Evolutionary conservation across 2,329 filamentous ascomycete species (phyloP), one percentile per base, ranked within the genome.

Genomic region (Mycosphaerella arachidis): DNA sequence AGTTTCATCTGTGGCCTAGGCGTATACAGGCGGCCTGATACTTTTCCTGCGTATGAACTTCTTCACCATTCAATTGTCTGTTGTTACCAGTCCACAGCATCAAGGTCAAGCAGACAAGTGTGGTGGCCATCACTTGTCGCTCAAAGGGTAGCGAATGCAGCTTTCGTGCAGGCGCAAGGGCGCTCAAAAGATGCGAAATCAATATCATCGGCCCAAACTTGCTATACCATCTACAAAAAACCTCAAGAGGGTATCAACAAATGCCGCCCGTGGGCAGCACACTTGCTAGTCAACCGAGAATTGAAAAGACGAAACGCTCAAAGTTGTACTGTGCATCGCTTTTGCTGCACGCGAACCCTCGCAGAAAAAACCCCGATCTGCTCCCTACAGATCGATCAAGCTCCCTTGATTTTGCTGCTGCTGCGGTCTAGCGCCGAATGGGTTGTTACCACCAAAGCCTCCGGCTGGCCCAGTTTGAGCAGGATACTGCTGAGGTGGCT

Each of bases 371-470:
- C 40, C 20, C 37, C 30, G 16, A 35, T 46, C 50, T 29, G 31
- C 18, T 24, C 24, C 37, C 63, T 60, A 68, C 48, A 87, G 73
- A 73, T 87, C 85, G 71, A 87, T 87, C 76, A 87, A 72, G 70
- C 84, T 87, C 57, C 63, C 63, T 45, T 78, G 75, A 55, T 78
- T 78, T 61, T 77, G 75, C 59, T 71, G 71, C 59, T 71, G 68
- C 52, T 72, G 66, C 18, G 76, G 79, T 63, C 80, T 78, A 2
- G 80, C 80, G 5, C 82, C 84, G 73, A 85, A 86, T 0, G 84
- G 83, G 69, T 86, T 86, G 66, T 71, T 78, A 45, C 67, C 76
- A 67, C 72, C 81, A 53, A 67, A 63, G 7, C 59, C 61, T 55
- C 73, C 74, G 4, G 75, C 79, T 16, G 80, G 80, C 4, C 81